Evolutionary conservation across 768 basidiomycete genomes (phyloP).

Genomic region (Mycena rosella): DNA sequence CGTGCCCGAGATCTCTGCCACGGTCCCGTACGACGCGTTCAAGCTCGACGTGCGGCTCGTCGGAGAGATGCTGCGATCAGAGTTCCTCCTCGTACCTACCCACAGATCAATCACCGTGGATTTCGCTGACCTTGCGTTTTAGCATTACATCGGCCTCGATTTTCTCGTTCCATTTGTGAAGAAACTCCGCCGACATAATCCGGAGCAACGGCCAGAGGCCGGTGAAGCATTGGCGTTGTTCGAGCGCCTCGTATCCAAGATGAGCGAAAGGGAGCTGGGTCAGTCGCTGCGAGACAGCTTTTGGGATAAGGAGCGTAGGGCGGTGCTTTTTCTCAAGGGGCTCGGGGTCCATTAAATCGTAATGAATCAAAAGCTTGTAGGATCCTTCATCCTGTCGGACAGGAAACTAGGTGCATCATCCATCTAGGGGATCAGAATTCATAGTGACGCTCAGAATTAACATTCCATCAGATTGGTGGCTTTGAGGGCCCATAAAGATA

Average conservation of each 20-base stretch:
- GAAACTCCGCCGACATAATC: not conserved
- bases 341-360: not conserved
- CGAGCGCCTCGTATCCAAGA: not conserved
- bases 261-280: not conserved
- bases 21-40: conserved; percentile 13
- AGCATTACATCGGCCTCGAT: not conserved
- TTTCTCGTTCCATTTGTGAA: not conserved
- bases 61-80: not conserved
- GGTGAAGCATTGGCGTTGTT: not conserved
- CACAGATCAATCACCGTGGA: not conserved
- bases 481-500: too few relatives aligned
- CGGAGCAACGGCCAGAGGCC: not conserved
- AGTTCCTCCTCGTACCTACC: not conserved
- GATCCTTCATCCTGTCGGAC: too few relatives aligned
- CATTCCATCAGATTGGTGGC: too few relatives aligned
- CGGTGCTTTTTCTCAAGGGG: not conserved
- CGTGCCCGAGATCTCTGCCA: conserved; percentile 8
- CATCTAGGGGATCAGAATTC: too few relatives aligned
- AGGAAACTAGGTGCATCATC: too few relatives aligned
- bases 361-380: too few relatives aligned
- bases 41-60: conserved; percentile 1
- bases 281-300: not conserved
- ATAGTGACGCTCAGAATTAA: too few relatives aligned
- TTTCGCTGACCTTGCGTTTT: not conserved
- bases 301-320: not conserved